Percentiles rank a stretch among this genome's conserved stretches.
Evolutionary conservation across 148 eudicot genomes (phyloP).

Genomic region (Vaccinium darrowii): DNA sequence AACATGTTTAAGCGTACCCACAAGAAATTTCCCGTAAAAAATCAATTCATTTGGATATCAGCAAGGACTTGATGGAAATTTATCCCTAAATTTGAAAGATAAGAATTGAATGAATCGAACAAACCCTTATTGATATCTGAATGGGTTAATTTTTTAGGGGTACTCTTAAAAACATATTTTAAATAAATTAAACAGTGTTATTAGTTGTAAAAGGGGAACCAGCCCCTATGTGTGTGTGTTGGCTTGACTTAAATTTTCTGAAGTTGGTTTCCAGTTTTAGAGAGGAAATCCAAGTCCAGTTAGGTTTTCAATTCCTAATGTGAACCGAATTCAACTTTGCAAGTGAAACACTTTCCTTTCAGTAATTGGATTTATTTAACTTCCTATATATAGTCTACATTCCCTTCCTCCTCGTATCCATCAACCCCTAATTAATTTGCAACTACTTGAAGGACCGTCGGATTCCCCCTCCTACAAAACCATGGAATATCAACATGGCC

Average conservation of each 20-base stretch:
- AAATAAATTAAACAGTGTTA: too few species aligned
- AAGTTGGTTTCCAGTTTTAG: neutral
- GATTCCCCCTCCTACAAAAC: neutral
- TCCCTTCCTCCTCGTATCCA: neutral
- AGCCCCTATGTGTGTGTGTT: neutral
- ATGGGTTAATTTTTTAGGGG: too few species aligned
- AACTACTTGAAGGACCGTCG: neutral
- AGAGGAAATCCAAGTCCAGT: neutral
- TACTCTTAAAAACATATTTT: too few species aligned
- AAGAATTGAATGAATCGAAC: too few species aligned
- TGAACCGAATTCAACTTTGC: neutral
- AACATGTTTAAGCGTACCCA: too few species aligned
- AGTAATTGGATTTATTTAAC: neutral
- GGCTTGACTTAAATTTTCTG: neutral
- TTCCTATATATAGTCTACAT: neutral
- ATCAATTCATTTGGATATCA: too few species aligned
- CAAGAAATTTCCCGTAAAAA: too few species aligned
- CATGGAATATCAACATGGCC: neutral
- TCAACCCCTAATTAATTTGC: neutral
- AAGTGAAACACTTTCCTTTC: neutral
- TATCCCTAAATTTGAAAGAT: too few species aligned
- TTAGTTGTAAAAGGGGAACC: too few species aligned
- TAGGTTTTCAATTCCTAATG: neutral
- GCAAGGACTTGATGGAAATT: too few species aligned
- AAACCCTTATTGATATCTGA: too few species aligned